Conservation (phyloP, 2,329 filamentous ascomycete species). For the Epichloe sp. region DNA sequence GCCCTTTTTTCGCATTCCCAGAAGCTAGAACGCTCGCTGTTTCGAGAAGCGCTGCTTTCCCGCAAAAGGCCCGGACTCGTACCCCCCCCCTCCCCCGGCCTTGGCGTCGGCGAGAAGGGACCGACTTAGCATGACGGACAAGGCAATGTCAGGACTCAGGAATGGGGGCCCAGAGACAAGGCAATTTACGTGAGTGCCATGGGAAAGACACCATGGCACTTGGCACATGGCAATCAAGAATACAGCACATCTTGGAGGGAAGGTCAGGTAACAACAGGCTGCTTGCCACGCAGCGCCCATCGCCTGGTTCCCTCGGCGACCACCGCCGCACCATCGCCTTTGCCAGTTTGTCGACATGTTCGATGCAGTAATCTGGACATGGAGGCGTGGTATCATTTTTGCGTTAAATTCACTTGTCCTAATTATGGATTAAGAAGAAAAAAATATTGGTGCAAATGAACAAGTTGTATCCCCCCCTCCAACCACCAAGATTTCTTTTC, state of each 20-base stretch:
- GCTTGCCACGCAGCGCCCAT: neutral
- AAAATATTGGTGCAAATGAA: neutral
- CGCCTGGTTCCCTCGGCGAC: neutral
- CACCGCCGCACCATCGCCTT: neutral
- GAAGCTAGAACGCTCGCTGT: too few species aligned
- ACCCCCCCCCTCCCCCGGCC: too few species aligned
- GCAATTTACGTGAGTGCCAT: too few species aligned
- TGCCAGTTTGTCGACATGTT: neutral
- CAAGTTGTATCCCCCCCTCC: neutral
- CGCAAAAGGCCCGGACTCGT: too few species aligned
- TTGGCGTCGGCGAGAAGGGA: conserved; percentile 11
- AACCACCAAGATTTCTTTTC: neutral
- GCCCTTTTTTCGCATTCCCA: too few species aligned
- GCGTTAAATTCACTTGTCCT: neutral
- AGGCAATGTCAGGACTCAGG: neutral
- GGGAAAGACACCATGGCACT: too few species aligned
- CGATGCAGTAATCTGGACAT: neutral
- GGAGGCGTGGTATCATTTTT: conserved; percentile 1
- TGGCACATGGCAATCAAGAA: too few species aligned
- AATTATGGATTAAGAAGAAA: neutral
- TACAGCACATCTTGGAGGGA: too few species aligned
- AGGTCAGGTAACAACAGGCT: too few species aligned
- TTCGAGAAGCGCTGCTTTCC: too few species aligned
- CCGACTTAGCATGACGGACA: conserved; percentile 12
- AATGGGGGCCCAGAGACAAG: too few species aligned